Evolutionary conservation across 2,329 filamentous ascomycete species (phyloP).

Genomic region (Penicillium digitatum): DNA sequence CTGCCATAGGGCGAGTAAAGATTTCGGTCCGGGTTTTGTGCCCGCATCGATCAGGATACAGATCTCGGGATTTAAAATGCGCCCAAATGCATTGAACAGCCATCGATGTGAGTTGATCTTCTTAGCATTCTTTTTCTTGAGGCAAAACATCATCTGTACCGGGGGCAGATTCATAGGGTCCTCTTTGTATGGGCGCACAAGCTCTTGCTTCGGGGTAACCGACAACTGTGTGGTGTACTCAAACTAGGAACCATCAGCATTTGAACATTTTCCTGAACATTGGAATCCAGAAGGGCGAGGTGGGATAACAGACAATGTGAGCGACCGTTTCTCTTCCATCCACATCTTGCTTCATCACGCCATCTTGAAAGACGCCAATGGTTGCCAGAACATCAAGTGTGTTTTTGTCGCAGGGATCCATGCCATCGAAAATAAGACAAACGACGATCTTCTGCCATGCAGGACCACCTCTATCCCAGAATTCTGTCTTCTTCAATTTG

Average conservation of each 20-base stretch:
- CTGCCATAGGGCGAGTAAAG: slow-evolving; percentile 86
- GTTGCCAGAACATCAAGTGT: slow-evolving; percentile 87
- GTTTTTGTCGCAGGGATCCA: slow-evolving; percentile 92
- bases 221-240: slow-evolving; percentile 97
- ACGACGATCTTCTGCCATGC: slow-evolving; percentile 99
- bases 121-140: slow-evolving; percentile 97
- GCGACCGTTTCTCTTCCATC: slow-evolving; percentile 91
- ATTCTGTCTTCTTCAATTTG: slow-evolving; percentile 94
- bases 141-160: slow-evolving; percentile 96
- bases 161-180: slow-evolving; percentile 77
- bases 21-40: slow-evolving; percentile 88
- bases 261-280: background rate
- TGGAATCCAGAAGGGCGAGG: background rate
- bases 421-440: slow-evolving; percentile 90
- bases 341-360: slow-evolving; percentile 94
- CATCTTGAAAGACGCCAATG: slow-evolving; percentile 89
- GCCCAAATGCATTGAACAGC: slow-evolving; percentile 94
- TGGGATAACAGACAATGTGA: slow-evolving; percentile 59
- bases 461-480: slow-evolving; percentile 96
- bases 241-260: slow-evolving; percentile 50
- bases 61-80: slow-evolving; percentile 90
- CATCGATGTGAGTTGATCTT: slow-evolving; percentile 99
- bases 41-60: slow-evolving; percentile 91
- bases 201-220: slow-evolving; percentile 87
- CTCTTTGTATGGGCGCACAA: slow-evolving; percentile 82